Conservation (phyloP, 2,329 filamentous ascomycete species). For the Hysterium pulicare region DNA sequence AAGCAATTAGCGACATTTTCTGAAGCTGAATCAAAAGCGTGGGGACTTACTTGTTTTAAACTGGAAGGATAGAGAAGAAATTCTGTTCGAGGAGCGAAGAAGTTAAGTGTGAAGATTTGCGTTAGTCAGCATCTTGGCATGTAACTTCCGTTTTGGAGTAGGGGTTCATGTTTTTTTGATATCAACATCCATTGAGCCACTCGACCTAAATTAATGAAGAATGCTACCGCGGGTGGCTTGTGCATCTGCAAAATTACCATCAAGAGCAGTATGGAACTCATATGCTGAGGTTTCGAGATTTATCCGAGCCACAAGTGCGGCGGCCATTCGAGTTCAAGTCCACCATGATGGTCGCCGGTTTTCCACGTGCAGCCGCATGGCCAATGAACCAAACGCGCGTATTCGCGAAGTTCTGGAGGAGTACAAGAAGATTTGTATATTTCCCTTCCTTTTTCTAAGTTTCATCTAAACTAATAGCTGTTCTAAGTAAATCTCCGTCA, state of each 20-base stretch:
- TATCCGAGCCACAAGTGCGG: conserved; percentile 26
- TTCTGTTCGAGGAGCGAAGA: conserved; percentile 11
- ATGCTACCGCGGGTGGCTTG: conserved; percentile 25
- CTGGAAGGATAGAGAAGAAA: conserved; percentile 87
- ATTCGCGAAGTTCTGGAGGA: conserved; percentile 22
- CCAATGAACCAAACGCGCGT: conserved; percentile 14
- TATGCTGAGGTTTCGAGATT: conserved; percentile 34
- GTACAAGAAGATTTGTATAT: conserved; percentile 31
- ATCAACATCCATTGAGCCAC: background rate
- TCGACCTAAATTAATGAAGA: background rate
- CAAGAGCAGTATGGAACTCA: conserved; percentile 21
- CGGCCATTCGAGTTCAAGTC: conserved; percentile 24
- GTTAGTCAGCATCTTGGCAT: conserved; percentile 43
- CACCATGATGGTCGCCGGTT: conserved; percentile 15
- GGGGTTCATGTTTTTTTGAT: no score
- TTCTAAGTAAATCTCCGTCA: no score
- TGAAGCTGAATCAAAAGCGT: conserved; percentile 2
- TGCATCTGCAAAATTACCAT: conserved; percentile 12
- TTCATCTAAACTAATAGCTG: no score
- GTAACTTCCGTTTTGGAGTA: conserved; percentile 2
- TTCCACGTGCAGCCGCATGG: conserved; percentile 4
- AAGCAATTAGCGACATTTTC: conserved; percentile 27
- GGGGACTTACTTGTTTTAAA: conserved; percentile 86
- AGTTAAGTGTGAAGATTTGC: conserved; percentile 16
- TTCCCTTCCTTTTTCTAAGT: background rate